Percentiles rank a stretch among this genome's conserved stretches.
Evolutionary conservation across 2,329 filamentous ascomycete genomes (phyloP).

Genomic region (Colletotrichum costaricense): DNA sequence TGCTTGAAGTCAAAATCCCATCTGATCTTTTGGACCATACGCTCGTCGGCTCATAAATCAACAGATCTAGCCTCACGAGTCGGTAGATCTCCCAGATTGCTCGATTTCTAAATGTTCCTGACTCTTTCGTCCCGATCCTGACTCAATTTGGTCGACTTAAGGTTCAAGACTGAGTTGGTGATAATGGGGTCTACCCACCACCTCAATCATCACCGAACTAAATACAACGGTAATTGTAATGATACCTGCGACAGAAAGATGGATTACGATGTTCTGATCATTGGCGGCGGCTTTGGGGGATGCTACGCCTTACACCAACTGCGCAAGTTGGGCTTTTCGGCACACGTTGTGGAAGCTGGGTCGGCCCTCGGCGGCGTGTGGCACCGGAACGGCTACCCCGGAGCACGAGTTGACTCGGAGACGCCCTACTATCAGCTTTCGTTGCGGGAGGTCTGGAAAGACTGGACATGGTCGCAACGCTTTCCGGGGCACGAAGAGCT

Average conservation of each 20-base stretch:
- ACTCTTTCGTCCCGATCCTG: background rate
- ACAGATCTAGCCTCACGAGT: background rate
- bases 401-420: slow-evolving; percentile 53
- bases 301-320: slow-evolving; percentile 48
- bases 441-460: slow-evolving; percentile 51
- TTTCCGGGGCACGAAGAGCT: slow-evolving; percentile 54
- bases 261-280: slow-evolving; percentile 38
- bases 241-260: background rate
- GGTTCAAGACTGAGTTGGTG: slow-evolving; percentile 9
- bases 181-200: slow-evolving; percentile 17
- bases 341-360: slow-evolving; percentile 51
- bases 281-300: slow-evolving; percentile 42
- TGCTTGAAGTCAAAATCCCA: background rate
- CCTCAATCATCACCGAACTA: background rate
- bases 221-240: background rate
- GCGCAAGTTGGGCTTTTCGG: slow-evolving; percentile 47
- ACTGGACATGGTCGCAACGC: slow-evolving; percentile 56
- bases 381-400: slow-evolving; percentile 57
- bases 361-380: slow-evolving; percentile 54
- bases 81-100: background rate
- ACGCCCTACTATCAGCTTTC: slow-evolving; percentile 49
- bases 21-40: slow-evolving; percentile 3
- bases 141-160: background rate
- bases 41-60: background rate
- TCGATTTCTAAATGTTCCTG: background rate